These are phyloP conservation scores for Triangularia setosa DNA, from an alignment of 2,329 filamentous ascomycete genomes.

Conservation along the genomic window DNA sequence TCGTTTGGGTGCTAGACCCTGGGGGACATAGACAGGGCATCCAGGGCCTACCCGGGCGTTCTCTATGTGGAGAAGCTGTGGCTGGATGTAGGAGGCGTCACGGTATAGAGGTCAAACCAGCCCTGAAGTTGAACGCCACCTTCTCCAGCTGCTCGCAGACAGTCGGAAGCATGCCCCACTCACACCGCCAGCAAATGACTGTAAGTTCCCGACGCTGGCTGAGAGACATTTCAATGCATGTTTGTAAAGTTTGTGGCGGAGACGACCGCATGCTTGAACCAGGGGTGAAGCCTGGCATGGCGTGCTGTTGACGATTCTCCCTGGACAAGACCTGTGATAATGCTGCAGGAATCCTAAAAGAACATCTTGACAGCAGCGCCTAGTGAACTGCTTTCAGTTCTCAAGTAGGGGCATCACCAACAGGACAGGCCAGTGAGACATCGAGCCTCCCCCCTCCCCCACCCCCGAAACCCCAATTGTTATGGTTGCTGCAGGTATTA, in stretches of 20 bases:
- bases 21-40: constrained; percentile 2
- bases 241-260: neutral
- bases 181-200: neutral
- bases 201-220: neutral
- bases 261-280: neutral
- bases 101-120: neutral
- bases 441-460: neutral
- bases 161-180: neutral
- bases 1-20: constrained; percentile 11
- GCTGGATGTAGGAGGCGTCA: neutral
- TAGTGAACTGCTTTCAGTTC: neutral
- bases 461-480: neutral
- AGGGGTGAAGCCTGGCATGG: neutral
- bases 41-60: neutral
- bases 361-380: neutral
- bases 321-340: neutral
- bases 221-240: neutral
- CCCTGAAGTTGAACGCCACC: neutral
- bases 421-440: neutral
- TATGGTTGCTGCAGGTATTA: neutral
- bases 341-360: neutral
- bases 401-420: neutral
- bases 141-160: neutral
- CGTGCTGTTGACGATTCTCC: neutral
- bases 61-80: neutral